These are phyloP conservation scores for Debaryomycetaceae sp. DNA, from an alignment of 1,139 yeast genomes.

Conservation along the genomic window DNA sequence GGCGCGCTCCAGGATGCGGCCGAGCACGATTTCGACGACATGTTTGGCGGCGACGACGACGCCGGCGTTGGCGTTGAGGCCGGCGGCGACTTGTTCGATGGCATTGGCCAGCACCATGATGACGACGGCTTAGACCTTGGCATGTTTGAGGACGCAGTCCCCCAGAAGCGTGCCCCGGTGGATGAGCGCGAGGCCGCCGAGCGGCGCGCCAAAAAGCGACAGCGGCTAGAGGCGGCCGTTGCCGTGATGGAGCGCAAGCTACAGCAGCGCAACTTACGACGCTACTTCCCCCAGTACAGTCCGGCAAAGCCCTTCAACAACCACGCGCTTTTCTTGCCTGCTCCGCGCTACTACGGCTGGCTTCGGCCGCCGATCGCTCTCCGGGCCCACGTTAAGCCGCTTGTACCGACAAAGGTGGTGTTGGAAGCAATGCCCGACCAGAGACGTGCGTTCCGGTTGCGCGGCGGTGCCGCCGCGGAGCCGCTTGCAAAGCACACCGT, in stretches of 20 bases:
- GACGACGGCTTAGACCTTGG: constrained; percentile 41
- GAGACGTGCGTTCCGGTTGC: constrained; percentile 36
- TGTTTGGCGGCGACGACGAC: constrained; percentile 37
- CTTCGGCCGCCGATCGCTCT: constrained; percentile 47
- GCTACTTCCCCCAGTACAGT: constrained; percentile 62
- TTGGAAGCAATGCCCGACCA: constrained; percentile 49
- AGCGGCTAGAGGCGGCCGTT: constrained; percentile 25
- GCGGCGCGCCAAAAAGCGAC: constrained; percentile 17
- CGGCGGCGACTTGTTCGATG: constrained; percentile 10
- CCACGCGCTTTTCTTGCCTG: constrained; percentile 64
- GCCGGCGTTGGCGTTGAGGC: neutral
- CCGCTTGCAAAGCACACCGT: too few species aligned
- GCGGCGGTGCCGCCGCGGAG: constrained; percentile 13
- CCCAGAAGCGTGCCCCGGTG: constrained; percentile 11
- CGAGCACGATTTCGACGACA: constrained; percentile 45
- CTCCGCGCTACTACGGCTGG: constrained; percentile 49
- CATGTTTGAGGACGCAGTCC: constrained; percentile 29
- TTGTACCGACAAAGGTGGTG: constrained; percentile 54
- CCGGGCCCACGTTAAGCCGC: constrained; percentile 41
- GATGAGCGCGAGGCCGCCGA: constrained; percentile 9
- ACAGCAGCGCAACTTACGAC: constrained; percentile 32
- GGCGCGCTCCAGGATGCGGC: constrained; percentile 30
- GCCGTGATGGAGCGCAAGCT: constrained; percentile 30
- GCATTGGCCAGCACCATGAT: constrained; percentile 13
- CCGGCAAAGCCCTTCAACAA: constrained; percentile 55